Percentiles rank a stretch among this genome's conserved stretches.
These are phyloP conservation scores for Podaxis sp. DNA, from an alignment of 768 basidiomycete species.

Conservation along the genomic window DNA sequence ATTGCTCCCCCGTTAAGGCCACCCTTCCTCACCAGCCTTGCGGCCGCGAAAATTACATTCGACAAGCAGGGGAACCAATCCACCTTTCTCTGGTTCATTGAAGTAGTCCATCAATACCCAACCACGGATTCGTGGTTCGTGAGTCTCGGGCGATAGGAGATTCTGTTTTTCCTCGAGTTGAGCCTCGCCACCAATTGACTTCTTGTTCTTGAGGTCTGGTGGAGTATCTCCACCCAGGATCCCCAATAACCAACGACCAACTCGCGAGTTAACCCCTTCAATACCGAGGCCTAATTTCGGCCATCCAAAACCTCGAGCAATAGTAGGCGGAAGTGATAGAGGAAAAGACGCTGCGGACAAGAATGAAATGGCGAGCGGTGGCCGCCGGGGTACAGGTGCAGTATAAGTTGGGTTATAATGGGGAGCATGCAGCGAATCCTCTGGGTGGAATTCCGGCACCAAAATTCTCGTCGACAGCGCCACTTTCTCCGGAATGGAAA, in stretches of 20 bases:
- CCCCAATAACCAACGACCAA: conserved; percentile 70
- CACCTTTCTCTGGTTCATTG: conserved; percentile 50
- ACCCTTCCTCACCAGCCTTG: conserved; percentile 41
- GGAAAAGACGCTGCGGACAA: conserved; percentile 83
- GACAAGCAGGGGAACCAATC: conserved; percentile 63
- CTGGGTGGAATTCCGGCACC: conserved; percentile 30
- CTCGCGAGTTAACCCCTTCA: conserved; percentile 82
- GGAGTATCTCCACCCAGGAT: conserved; percentile 31
- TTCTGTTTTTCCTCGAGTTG: neutral
- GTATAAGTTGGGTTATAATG: conserved; percentile 24
- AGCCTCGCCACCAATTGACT: neutral
- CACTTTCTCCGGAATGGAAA: conserved; percentile 84
- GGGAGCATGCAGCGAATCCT: conserved; percentile 19
- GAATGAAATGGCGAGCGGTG: conserved; percentile 72
- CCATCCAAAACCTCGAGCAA: conserved; percentile 87
- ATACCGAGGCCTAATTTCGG: conserved; percentile 73
- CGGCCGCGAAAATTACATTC: conserved; percentile 76
- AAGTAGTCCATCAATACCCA: conserved; percentile 81
- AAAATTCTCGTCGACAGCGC: conserved; percentile 55
- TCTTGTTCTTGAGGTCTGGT: conserved; percentile 15
- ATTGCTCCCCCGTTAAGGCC: conserved; percentile 23
- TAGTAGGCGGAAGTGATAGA: conserved; percentile 69
- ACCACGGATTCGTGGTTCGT: conserved; percentile 58
- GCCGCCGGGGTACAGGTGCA: conserved; percentile 18
- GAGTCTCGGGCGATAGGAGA: neutral